Conservation (phyloP, 768 basidiomycete species). For the Boletales sp. region DNA sequence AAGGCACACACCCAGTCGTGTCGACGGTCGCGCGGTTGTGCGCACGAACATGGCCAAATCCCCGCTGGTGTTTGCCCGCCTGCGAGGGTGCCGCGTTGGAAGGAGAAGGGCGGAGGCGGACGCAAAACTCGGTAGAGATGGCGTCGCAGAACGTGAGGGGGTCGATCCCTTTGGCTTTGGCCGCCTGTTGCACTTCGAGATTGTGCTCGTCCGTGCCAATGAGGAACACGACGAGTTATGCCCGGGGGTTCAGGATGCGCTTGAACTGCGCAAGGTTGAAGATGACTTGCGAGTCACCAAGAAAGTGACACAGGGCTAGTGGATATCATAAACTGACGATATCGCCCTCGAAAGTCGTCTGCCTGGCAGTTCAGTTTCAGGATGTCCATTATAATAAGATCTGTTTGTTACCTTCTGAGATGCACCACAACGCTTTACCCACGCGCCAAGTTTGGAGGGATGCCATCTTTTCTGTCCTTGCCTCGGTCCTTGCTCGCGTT, state of each 20-base stretch:
- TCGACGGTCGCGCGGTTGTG: conserved; percentile 71
- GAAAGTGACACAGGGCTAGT: conserved; percentile 42
- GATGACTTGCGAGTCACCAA: conserved; percentile 83
- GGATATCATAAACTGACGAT: no score
- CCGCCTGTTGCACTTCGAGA: conserved; percentile 85
- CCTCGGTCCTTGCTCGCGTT: no score
- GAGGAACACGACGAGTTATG: conserved; percentile 54
- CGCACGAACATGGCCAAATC: conserved; percentile 79
- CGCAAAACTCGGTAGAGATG: conserved; percentile 70
- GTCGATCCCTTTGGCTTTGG: conserved; percentile 48
- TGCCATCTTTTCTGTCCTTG: conserved; percentile 14
- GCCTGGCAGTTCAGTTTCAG: no score
- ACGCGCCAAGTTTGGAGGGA: no score
- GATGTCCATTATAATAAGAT: no score
- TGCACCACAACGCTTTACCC: no score
- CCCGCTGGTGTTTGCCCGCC: conserved; percentile 58
- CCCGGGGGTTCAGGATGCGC: conserved; percentile 51
- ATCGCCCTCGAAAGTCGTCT: no score
- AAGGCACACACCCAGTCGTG: conserved; percentile 65
- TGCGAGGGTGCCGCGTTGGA: background rate
- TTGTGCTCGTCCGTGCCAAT: conserved; percentile 93
- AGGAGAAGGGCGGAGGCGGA: conserved; percentile 36
- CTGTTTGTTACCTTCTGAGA: no score
- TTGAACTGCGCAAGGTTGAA: conserved; percentile 73
- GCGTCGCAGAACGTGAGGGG: conserved; percentile 69